Evolutionary conservation across 192 early-diverging fungal species (phyloP), one percentile per base, ranked within the genome.

Genomic region (Diversispora epigaea): DNA sequence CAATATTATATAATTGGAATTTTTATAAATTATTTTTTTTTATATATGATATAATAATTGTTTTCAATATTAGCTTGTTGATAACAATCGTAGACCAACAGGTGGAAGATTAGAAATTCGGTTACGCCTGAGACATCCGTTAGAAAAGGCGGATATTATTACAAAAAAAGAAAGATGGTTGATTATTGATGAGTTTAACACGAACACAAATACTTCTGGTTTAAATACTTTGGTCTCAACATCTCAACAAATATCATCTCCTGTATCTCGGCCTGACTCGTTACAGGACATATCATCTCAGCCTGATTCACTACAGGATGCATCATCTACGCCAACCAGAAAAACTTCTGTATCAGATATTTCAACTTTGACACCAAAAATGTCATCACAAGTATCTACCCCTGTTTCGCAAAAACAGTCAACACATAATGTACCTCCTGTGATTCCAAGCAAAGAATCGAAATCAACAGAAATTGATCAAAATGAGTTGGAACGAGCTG

Each of bases 81-180:
- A 65, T 40, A 0, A 84, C 70, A 76, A 43, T 22, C 85, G 92
- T 15, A 88, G 82, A 68, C 62, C 77, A 14, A 89, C 87, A 8
- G 92, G 94, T 57, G 94, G 86, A 6, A 87, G 86, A 60, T 44
- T 94, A 39, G 87, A 92, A 68, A 56, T 94, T 55, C 76, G 82
- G 32, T 79, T 95, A n/a, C 80, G 86, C 7, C 22, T 94, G 32
- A 83, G 88, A 40, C 80, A 79, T 39, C 93, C 94, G 0, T 60
- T 94, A 22, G 19, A 77, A 3, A 84, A 85, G 15, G 73, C 81
- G 0, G 90, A 93, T 50, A 83, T 91, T 62, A 80, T 86, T 6
- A 70, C 82, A 41, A 87, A 85, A 76, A 76, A 79, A 19, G 91
- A 91, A 49, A 81, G 82, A 67, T 93, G 93, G 93, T 54, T 91